Percentiles rank a stretch among this genome's conserved stretches.
phyloP scores from a whole-genome alignment of 2,329 filamentous ascomycete genomes.

The Fusarium falciforme region DNA sequence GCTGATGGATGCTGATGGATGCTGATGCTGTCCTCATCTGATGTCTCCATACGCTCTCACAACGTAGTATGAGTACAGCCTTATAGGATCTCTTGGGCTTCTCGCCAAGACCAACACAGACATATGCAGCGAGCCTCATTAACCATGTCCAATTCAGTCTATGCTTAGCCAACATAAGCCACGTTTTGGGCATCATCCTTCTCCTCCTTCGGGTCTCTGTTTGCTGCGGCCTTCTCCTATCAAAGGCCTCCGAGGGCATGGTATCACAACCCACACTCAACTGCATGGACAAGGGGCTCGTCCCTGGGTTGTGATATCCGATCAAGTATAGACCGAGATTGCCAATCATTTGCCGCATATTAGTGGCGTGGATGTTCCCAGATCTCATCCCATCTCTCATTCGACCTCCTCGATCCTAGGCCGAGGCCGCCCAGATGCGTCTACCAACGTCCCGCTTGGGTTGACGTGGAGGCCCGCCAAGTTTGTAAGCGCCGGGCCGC shows the following conservation, averaged over 20 bases:
- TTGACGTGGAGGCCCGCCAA: conserved; percentile 55
- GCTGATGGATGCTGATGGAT: background rate
- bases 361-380: conserved; percentile 25
- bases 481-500: conserved; percentile 43
- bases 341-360: conserved; percentile 33
- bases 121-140: background rate
- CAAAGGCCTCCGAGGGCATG: conserved; percentile 14
- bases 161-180: background rate
- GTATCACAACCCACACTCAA: conserved; percentile 29
- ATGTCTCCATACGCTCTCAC: background rate
- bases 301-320: conserved; percentile 30
- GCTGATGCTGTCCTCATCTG: background rate
- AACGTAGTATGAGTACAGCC: background rate
- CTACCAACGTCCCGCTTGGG: conserved; percentile 40
- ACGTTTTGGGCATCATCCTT: background rate
- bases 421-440: conserved; percentile 44
- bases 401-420: conserved; percentile 72
- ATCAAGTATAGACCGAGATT: conserved; percentile 41
- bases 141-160: background rate
- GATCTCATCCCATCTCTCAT: conserved; percentile 49
- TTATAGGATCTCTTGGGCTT: background rate
- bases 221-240: background rate
- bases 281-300: conserved; percentile 21
- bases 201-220: background rate
- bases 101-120: background rate